phyloP scores from a whole-genome alignment of 176 grass and related monocot species.

The Dactylis glomerata region DNA sequence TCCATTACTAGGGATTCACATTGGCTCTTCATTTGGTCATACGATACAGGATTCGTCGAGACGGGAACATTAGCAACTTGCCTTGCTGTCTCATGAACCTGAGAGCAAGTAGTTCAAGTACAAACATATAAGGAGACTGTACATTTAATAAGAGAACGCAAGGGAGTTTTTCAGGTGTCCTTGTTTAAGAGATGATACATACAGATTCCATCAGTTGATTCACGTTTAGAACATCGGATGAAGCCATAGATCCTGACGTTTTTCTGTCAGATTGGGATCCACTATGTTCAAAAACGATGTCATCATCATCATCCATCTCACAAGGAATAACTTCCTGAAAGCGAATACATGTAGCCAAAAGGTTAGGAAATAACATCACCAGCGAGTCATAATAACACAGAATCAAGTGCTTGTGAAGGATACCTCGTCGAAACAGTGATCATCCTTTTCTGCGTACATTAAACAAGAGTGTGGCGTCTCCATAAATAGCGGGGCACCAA shows the following conservation, averaged over 20 bases:
- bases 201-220: slow-evolving; percentile 94
- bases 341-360: slow-evolving; percentile 31
- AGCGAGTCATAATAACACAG: not conserved
- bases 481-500: slow-evolving; percentile 75
- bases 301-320: slow-evolving; percentile 72
- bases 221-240: slow-evolving; percentile 76
- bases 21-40: slow-evolving; percentile 95
- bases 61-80: slow-evolving; percentile 57
- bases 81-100: slow-evolving; percentile 83
- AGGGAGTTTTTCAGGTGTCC: not conserved
- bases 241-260: slow-evolving; percentile 67
- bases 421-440: slow-evolving; percentile 76
- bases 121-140: not conserved
- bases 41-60: slow-evolving; percentile 58
- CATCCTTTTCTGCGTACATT: slow-evolving; percentile 52
- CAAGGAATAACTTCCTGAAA: slow-evolving; percentile 71
- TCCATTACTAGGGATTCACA: slow-evolving; percentile 91
- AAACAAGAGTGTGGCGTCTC: slow-evolving; percentile 66
- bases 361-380: slow-evolving; percentile 4
- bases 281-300: slow-evolving; percentile 57
- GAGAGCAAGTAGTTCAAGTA: slow-evolving; percentile 25
- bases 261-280: slow-evolving; percentile 72
- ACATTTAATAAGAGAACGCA: not conserved
- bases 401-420: slow-evolving; percentile 15
- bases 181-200: slow-evolving; percentile 24